A percentile compares a stretch with the other conserved stretches of the same genome.
These are phyloP conservation scores for Sporothrix dimorphospora DNA, from an alignment of 2,329 filamentous ascomycete genomes.

Conservation along the genomic window DNA sequence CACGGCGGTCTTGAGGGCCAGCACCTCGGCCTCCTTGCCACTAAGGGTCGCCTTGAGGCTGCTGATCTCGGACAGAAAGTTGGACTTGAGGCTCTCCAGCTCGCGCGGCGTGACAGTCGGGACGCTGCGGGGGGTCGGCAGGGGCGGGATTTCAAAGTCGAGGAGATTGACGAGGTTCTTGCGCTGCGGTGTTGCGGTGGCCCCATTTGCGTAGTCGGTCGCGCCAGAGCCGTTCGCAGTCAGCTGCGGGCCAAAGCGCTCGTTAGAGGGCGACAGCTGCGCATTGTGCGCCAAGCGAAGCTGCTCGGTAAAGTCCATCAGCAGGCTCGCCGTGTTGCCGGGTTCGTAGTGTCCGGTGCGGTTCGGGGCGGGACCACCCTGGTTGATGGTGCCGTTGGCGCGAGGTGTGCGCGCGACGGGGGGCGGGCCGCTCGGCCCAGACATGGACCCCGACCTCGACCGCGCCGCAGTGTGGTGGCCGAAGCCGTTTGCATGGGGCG, in stretches of 20 bases:
- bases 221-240: background rate
- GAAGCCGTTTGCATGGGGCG: slow-evolving; percentile 39
- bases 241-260: slow-evolving; percentile 35
- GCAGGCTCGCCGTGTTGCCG: slow-evolving; percentile 72
- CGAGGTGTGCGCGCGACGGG: slow-evolving; percentile 17
- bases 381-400: slow-evolving; percentile 34
- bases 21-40: slow-evolving; percentile 90
- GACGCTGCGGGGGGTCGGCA: slow-evolving; percentile 87
- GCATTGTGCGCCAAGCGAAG: slow-evolving; percentile 50
- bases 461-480: slow-evolving; percentile 34
- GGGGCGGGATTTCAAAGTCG: slow-evolving; percentile 91
- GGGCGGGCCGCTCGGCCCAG: slow-evolving; percentile 6
- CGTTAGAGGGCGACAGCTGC: slow-evolving; percentile 46
- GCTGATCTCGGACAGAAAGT: slow-evolving; percentile 89
- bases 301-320: slow-evolving; percentile 88
- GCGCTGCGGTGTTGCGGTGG: slow-evolving; percentile 49
- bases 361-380: slow-evolving; percentile 42
- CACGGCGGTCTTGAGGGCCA: slow-evolving; percentile 83
- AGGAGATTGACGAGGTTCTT: slow-evolving; percentile 68
- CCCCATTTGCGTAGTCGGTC: slow-evolving; percentile 19
- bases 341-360: slow-evolving; percentile 52
- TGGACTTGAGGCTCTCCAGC: slow-evolving; percentile 88
- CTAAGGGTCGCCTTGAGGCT: slow-evolving; percentile 89
- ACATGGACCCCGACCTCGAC: slow-evolving; percentile 11
- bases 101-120: slow-evolving; percentile 91